Base-by-base conservation (phyloP, 225 moss, liverwort and hornwort genomes). In the Antitrichia curtipendula region DNA sequence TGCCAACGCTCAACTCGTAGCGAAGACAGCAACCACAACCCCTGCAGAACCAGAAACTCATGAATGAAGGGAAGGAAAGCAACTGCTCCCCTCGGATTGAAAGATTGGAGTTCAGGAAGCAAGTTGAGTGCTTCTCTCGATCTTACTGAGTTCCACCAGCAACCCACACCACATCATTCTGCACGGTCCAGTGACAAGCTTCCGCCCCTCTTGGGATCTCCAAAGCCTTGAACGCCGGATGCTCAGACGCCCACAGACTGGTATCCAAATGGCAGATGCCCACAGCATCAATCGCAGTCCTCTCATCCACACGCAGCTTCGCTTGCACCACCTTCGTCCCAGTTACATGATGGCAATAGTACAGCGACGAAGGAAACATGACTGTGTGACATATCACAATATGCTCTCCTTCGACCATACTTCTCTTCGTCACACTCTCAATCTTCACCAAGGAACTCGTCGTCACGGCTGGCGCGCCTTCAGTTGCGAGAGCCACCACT, bases 311-410 rank as follows among this genome's bases (percentile, higher is more conserved):
- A 21, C 89, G 90, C 2, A 93, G 90, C 27, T 84, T 78, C 8
- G 93, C 92, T 59, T 93, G 93, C 68, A 93, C 93, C 22, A 93
- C 92, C 52, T 91, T 93, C 34, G 93, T 93, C 11, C 90, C 93
- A 4, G 88, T 86, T 4, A 93, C 92, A n/a, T 92, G 93, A 47
- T 93, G 93, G 20, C 93, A 93, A 36, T 93, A 93, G 53, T 88
- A 93, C 1, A 93, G 71, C 8, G 93, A 86, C 13, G 93, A 93
- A 5, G 93, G 93, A 13, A 93, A 93, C 93, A 93, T 93, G 18
- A 93, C 75, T 12, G 84, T 88, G 58, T 93, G 93, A 17, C 93
- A 93, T 45, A 93, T 60, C 50, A 93, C 85, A 73, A 92, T 92
- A 81, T 91, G 93, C 21, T 92, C 92, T 10, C 93, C 93, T 74